Evolutionary conservation across 345 rosid genomes (phyloP).

Genomic region (Eucalyptus polybractea): DNA sequence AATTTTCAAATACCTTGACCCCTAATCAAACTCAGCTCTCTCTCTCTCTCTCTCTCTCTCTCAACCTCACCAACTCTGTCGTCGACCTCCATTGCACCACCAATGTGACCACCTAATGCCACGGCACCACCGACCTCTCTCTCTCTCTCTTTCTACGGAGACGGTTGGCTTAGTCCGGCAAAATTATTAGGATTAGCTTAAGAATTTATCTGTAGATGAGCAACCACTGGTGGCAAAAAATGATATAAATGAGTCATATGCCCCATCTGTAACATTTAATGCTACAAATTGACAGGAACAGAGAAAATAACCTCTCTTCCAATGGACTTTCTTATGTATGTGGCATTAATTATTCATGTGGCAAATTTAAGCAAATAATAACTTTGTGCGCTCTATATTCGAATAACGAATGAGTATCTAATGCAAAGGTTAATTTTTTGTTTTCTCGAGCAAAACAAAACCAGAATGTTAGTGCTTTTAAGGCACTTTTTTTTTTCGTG

Average conservation of each 20-base stretch:
- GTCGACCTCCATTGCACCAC: background rate
- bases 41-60: background rate
- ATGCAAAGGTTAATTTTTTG: background rate
- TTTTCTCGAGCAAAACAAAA: background rate
- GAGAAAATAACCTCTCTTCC: background rate
- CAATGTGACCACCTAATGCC: background rate
- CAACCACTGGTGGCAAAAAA: background rate
- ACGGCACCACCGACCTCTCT: background rate
- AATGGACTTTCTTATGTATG: background rate
- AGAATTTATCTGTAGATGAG: background rate
- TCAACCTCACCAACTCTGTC: background rate
- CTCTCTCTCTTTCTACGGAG: background rate
- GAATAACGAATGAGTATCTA: background rate
- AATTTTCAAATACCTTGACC: background rate
- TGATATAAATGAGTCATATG: background rate
- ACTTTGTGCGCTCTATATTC: background rate
- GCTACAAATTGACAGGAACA: background rate
- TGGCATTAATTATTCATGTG: background rate
- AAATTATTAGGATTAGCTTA: background rate
- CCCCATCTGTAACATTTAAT: background rate
- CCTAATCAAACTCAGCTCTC: background rate
- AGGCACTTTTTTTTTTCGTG: rapidly evolving
- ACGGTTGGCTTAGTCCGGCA: background rate
- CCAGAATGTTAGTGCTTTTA: background rate
- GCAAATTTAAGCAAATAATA: background rate